Percentiles rank a stretch among this genome's conserved stretches.
These are phyloP conservation scores for Sporothrix inflata DNA, from an alignment of 2,329 filamentous ascomycete species.

Conservation along the genomic window DNA sequence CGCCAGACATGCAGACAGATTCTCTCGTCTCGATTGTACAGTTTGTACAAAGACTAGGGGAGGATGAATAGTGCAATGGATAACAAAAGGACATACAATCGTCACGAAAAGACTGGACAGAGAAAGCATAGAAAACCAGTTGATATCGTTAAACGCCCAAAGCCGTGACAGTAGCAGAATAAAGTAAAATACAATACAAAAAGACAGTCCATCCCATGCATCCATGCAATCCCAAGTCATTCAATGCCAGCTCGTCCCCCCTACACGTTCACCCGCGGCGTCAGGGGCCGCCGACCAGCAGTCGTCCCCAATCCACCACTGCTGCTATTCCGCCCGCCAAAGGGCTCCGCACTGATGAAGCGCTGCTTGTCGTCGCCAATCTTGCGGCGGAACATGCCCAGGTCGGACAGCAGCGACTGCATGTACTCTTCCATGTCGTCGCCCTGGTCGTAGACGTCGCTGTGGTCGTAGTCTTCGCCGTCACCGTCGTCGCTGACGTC, in stretches of 20 bases:
- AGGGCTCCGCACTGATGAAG: constrained; percentile 65
- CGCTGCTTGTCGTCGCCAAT: constrained; percentile 78
- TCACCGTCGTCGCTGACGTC: constrained; percentile 54
- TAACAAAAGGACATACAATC: no score
- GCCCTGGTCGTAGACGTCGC: constrained; percentile 52
- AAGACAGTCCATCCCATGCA: neutral
- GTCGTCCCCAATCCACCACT: constrained; percentile 37
- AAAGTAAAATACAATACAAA: neutral
- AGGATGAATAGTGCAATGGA: no score
- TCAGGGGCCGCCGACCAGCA: constrained; percentile 54
- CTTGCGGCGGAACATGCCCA: constrained; percentile 81
- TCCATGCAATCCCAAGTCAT: neutral
- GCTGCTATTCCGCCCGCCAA: neutral
- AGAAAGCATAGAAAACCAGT: neutral
- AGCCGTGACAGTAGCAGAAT: neutral
- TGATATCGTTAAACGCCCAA: neutral
- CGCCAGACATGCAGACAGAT: neutral
- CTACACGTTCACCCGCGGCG: constrained; percentile 47
- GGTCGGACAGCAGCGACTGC: constrained; percentile 78
- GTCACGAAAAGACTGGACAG: neutral
- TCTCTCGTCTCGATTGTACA: no score
- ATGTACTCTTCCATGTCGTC: constrained; percentile 81
- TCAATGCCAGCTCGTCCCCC: neutral
- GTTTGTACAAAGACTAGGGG: no score
- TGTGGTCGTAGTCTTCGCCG: constrained; percentile 48